Percentiles rank a stretch among this genome's conserved stretches.
Evolutionary conservation across 2,329 filamentous ascomycete genomes (phyloP).

Genomic region (Botrytis cinerea): DNA sequence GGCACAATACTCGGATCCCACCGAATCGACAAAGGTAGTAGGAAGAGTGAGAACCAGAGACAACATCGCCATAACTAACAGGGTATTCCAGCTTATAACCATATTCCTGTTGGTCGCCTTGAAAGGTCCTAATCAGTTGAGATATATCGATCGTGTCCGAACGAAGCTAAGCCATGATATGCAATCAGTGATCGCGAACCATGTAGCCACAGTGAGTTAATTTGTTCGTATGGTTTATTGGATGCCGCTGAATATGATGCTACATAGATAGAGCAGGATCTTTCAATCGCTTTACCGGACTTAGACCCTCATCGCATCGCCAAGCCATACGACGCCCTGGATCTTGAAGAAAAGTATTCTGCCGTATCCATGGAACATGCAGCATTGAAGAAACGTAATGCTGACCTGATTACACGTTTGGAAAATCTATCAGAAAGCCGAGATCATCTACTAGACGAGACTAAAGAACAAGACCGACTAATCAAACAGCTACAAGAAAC

Average conservation of each 20-base stretch:
- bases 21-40: constrained; percentile 56
- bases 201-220: constrained; percentile 35
- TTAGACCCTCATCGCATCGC: background rate
- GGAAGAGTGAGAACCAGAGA: background rate
- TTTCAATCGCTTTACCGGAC: constrained; percentile 14
- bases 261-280: constrained; percentile 19
- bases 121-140: constrained; percentile 57
- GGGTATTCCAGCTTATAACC: constrained; percentile 56
- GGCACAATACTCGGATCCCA: constrained; percentile 56
- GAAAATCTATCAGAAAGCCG: constrained; percentile 63
- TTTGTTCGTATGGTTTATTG: background rate
- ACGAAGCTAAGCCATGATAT: constrained; percentile 46
- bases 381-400: constrained; percentile 57
- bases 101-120: constrained; percentile 64
- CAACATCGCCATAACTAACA: constrained; percentile 32
- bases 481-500: constrained; percentile 38
- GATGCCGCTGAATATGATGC: constrained; percentile 1
- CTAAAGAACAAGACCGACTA: constrained; percentile 57
- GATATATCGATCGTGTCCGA: constrained; percentile 53
- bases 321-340: constrained; percentile 34
- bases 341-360: constrained; percentile 53
- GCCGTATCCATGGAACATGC: constrained; percentile 50
- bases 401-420: constrained; percentile 59
- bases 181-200: constrained; percentile 45
- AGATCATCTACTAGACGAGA: constrained; percentile 57